Evolutionary conservation across 169 alveolate genomes (phyloP), one percentile per base, ranked within the genome.

Genomic region (Plasmodium vivax): DNA sequence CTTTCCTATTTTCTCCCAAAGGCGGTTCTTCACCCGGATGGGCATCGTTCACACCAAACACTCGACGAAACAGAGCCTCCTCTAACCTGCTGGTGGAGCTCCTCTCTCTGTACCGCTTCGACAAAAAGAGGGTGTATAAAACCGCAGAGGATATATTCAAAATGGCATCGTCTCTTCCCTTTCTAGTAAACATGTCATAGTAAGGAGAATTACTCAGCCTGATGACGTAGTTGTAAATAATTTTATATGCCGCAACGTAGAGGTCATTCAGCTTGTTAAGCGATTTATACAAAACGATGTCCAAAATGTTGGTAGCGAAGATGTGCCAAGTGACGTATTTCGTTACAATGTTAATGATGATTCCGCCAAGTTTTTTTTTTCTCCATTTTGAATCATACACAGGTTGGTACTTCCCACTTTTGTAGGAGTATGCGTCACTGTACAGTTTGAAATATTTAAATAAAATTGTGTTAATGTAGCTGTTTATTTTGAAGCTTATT

Each of bases 281-380:
- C 19, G 92, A 82, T 54, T 92, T 74, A 54, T 92, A 92, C 68
- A 92, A 82, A 82, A 92, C 51, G 7, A 92, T 79, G 23, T 92
- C 95, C 30, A 92, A 56, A 36, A 92, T 92, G 62, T 92, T 92
- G 3, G 83, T 72, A 72, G 75, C 90, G 75, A 82, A 92, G n/a
- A 51, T 41, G 30, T 82, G 82, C n/a, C 75, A 14, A 2, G 47
- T 43, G 36, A 92, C 58, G 58, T 92, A 92, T 30, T 81, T 92
- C 75, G 30, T 38, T 54, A 92, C 34, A 12, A 77, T 47, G 27
- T 92, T 81, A 47, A 92, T 74, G 27, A 92, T 82, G 51, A 92
- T 34, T 51, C 38, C 12, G 9, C 81, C 23, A 2, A 82, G 27
- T 72, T 83, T 71, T 47, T 54, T 92, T 74, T 82, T 81, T 51